These are phyloP conservation scores for Solanum sejunctum DNA, from an alignment of 257 asterid species.

Conservation along the genomic window DNA sequence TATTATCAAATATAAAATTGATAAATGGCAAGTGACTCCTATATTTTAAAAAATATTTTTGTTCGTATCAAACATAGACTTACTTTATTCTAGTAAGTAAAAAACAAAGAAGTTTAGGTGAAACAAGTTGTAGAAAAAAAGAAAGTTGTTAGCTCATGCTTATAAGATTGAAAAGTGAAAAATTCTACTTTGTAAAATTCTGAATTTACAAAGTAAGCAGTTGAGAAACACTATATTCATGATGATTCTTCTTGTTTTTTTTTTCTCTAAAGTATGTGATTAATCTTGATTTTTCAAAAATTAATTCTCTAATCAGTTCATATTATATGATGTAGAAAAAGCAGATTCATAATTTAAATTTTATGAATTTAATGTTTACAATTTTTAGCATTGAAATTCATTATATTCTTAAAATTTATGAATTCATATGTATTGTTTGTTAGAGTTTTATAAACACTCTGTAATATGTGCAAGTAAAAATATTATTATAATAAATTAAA, in stretches of 20 bases:
- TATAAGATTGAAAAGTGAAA: neutral
- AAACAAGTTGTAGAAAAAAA: neutral
- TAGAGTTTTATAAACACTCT: too few relatives aligned
- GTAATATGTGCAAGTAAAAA: too few relatives aligned
- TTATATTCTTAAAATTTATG: too few relatives aligned
- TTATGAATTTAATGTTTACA: too few relatives aligned
- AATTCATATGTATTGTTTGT: too few relatives aligned
- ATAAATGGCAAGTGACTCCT: neutral
- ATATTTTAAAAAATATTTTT: neutral
- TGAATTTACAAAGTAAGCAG: neutral
- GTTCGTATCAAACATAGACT: neutral
- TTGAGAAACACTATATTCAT: neutral
- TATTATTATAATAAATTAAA: too few relatives aligned
- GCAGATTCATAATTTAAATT: too few relatives aligned
- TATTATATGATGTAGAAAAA: neutral
- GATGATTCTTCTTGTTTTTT: neutral
- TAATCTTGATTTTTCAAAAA: neutral
- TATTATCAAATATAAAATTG: neutral
- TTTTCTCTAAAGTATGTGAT: neutral
- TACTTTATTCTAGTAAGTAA: neutral
- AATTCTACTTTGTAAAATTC: neutral
- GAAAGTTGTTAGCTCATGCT: neutral
- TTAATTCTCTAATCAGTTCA: neutral
- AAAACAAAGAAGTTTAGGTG: neutral
- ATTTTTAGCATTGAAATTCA: too few relatives aligned